A percentile compares a stretch with the other conserved stretches of the same genome.
Evolutionary conservation across 2,329 filamentous ascomycete species (phyloP).

Genomic region (Fusarium neocosmosporiellum): DNA sequence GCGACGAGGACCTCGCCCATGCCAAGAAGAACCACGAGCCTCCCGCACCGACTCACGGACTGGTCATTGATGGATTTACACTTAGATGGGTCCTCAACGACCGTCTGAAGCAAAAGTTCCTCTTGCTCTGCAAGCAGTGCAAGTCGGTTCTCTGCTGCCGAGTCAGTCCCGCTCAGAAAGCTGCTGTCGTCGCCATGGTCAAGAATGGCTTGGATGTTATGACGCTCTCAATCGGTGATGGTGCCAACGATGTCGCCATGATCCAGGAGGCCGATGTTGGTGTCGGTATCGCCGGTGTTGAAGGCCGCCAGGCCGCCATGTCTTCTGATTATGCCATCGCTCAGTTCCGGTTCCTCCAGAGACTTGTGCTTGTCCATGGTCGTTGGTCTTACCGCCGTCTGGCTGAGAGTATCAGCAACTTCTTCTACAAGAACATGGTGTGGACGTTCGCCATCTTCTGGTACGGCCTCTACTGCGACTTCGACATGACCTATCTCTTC

Average conservation of each 20-base stretch:
- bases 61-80: constrained; percentile 95
- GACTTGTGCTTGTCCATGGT: constrained; percentile 89
- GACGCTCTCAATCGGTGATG: constrained; percentile 92
- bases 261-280: constrained; percentile 98
- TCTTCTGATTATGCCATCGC: constrained; percentile 96
- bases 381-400: constrained; percentile 96
- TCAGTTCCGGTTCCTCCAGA: constrained; percentile 89
- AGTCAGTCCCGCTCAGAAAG: constrained; percentile 97
- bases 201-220: constrained; percentile 96
- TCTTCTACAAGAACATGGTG: constrained; percentile 99
- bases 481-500: constrained; percentile 96
- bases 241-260: constrained; percentile 97
- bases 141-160: constrained; percentile 96
- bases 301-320: constrained; percentile 94
- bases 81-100: constrained; percentile 89
- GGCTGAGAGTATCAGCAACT: constrained; percentile 95
- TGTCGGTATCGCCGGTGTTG: constrained; percentile 92
- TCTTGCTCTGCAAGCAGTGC: constrained; percentile 96
- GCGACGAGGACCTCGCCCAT: constrained; percentile 82
- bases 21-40: constrained; percentile 88
- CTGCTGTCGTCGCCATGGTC: constrained; percentile 95
- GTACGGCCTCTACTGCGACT: constrained; percentile 96
- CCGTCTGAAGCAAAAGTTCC: constrained; percentile 86
- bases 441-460: constrained; percentile 98
- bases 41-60: constrained; percentile 86